A percentile compares a stretch with the other conserved stretches of the same genome.
These are phyloP conservation scores for Apiospora marii DNA, from an alignment of 2,329 filamentous ascomycete genomes.

Conservation along the genomic window DNA sequence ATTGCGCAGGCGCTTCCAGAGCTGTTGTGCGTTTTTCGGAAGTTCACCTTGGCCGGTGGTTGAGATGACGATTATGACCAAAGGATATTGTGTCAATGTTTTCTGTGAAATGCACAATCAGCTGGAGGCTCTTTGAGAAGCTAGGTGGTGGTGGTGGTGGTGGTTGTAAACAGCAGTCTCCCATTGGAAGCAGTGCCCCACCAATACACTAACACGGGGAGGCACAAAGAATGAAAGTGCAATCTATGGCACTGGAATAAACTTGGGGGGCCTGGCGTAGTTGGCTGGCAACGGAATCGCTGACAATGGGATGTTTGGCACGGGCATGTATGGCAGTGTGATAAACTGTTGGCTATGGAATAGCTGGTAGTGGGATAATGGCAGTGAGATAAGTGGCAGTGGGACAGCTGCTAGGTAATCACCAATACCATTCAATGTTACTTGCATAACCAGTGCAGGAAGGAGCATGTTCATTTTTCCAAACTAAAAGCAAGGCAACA, in stretches of 20 bases:
- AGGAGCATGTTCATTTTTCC: too few species aligned
- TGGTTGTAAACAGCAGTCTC: neutral
- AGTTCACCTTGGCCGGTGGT: slow-evolving; percentile 96
- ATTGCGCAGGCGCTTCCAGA: slow-evolving; percentile 87
- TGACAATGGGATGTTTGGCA: neutral
- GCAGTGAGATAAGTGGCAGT: neutral
- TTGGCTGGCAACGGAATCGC: neutral
- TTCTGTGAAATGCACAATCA: slow-evolving; percentile 48
- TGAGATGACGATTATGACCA: slow-evolving; percentile 84
- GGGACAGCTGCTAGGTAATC: neutral
- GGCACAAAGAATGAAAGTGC: neutral
- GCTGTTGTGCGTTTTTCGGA: slow-evolving; percentile 79
- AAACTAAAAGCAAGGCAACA: too few species aligned
- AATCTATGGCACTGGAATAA: neutral
- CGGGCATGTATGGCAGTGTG: neutral
- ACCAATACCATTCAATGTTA: neutral
- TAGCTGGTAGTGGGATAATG: neutral
- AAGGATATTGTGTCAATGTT: slow-evolving; percentile 55
- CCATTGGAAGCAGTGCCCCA: neutral
- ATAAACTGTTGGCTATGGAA: neutral
- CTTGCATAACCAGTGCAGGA: neutral
- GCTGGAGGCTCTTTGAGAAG: slow-evolving; percentile 15
- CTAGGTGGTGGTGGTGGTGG: neutral
- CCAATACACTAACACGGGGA: neutral
- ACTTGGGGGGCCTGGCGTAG: neutral